Evolutionary conservation across 2,329 filamentous ascomycete species (phyloP), one percentile per base, ranked within the genome.

Genomic region (Penicillium sp.): DNA sequence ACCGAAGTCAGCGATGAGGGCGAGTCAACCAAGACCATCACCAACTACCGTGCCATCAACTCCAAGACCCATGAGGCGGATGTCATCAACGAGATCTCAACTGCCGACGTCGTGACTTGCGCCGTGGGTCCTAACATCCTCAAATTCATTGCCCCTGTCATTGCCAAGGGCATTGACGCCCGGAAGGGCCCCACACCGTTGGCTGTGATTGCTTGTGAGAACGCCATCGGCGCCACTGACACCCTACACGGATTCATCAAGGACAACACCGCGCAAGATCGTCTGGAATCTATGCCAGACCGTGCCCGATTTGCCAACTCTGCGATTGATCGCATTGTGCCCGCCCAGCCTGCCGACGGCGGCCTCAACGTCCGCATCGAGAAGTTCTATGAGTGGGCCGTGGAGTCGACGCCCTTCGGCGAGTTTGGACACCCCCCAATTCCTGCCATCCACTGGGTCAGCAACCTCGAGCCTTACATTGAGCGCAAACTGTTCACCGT

Each of bases 401-500:
- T 99, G 43, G 93, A 99, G 68, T 77, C 83, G 69, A 86, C 83
- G 37, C 92, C 92, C 2, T 96, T 97, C 72, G 79, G 84, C 57
- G 81, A 85, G 56, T 75, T 80, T 54, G 78, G 79, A 46, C 80
- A 82, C 60, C 91, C 90, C 5, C 74, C 81, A 14, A 92, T 99
- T 65, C 73, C 93, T 59, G 92, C 91, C 52, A 86, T 97, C 69
- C 88, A 95, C 76, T 96, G 89, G 83, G 93, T 97, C 52, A 84
- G 89, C 57, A 80, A 97, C 75, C 83, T 99, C 27, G 81, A 85
- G 67, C 93, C 93, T 50, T 99, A 92, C 77, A 97, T 99, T 65
- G 93, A 99, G 83, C 91, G 93, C 73, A 99, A 99, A 82, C 85
- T 99, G 58, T 99, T 91, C 80, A 99, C 93, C 18, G 92, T 99